These are phyloP conservation scores for Ceratocystis destructans DNA, from an alignment of 2,329 filamentous ascomycete genomes.

Conservation along the genomic window DNA sequence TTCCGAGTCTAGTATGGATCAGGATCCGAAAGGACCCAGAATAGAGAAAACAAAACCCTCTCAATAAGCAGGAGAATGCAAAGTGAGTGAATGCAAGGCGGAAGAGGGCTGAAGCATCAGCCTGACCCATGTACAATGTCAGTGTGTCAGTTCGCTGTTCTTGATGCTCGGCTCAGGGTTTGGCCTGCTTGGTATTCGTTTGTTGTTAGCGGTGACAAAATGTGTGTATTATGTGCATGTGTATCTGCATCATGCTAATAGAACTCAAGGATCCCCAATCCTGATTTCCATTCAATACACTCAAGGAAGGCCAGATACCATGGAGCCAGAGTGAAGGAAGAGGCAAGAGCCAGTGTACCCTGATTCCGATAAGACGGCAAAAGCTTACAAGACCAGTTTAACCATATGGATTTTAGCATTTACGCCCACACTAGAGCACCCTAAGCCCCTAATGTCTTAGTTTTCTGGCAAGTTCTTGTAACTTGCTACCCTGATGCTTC, in stretches of 20 bases:
- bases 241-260: background rate
- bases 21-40: background rate
- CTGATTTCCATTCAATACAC: background rate
- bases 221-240: background rate
- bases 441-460: background rate
- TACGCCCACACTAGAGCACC: background rate
- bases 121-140: background rate
- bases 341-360: background rate
- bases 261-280: background rate
- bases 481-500: background rate
- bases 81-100: background rate
- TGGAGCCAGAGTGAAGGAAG: background rate
- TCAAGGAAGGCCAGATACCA: background rate
- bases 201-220: background rate
- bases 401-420: background rate
- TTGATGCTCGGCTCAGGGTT: too few species aligned
- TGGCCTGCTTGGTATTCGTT: background rate
- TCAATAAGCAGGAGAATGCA: background rate
- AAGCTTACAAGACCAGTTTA: background rate
- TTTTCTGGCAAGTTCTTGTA: background rate
- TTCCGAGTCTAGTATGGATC: constrained; percentile 6
- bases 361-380: background rate
- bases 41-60: background rate
- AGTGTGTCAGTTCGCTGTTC: too few species aligned
- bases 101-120: background rate